phyloP scores from a whole-genome alignment of 192 early-diverging fungal species.

The Allomyces macrogynus region DNA sequence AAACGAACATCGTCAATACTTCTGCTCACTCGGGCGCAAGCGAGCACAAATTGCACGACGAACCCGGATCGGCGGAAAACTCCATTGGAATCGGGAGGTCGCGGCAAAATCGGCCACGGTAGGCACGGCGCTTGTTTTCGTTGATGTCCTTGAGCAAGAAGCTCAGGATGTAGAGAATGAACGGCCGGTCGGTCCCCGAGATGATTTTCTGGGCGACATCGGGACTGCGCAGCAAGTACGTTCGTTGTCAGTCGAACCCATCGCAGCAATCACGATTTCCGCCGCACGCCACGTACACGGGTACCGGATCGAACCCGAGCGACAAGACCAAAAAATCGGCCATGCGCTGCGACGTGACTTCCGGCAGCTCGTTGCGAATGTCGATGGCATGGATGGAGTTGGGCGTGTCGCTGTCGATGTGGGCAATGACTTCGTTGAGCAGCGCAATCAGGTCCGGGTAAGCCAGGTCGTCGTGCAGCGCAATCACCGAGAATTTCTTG shows the following conservation, averaged over 20 bases:
- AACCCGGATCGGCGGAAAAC: neutral
- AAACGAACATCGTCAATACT: no score
- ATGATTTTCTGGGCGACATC: neutral
- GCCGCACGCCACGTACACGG: neutral
- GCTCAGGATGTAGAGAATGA: neutral
- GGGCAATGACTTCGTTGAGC: slow-evolving; percentile 1
- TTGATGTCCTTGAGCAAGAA: neutral
- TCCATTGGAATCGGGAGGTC: neutral
- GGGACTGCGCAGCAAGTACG: no score
- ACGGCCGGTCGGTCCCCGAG: neutral
- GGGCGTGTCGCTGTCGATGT: neutral
- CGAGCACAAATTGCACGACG: neutral
- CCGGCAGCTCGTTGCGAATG: slow-evolving; percentile 2
- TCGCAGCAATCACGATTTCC: no score
- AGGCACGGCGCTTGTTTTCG: neutral
- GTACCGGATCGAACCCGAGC: neutral
- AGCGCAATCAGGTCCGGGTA: slow-evolving; percentile 2
- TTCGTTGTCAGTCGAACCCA: no score
- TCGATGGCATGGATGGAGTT: slow-evolving; percentile 1
- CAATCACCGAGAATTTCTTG: slow-evolving; percentile 4
- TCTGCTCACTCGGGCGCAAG: no score
- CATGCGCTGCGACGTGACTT: slow-evolving; percentile 1
- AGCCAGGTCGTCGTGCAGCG: slow-evolving; percentile 2
- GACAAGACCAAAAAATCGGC: neutral
- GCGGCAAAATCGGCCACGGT: neutral